Percentiles rank a stretch among this genome's conserved stretches.
These are phyloP conservation scores for Fragaria nilgerrensis DNA, from an alignment of 306 rosid species.

Conservation along the genomic window DNA sequence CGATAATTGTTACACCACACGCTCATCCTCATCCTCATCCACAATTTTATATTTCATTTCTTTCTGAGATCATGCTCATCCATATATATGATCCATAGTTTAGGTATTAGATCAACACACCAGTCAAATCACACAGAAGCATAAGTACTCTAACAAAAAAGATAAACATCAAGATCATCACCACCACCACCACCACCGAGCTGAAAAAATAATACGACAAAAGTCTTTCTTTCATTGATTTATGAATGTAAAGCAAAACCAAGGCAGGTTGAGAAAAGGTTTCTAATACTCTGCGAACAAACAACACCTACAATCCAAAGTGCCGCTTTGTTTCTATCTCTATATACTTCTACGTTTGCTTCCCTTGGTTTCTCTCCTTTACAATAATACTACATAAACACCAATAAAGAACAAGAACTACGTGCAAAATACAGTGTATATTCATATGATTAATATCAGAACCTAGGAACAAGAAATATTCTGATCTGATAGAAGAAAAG, in stretches of 20 bases:
- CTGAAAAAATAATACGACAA: not conserved
- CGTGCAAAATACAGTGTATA: slow-evolving; percentile 7
- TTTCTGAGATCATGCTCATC: not conserved
- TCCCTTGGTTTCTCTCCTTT: not conserved
- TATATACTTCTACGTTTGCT: not conserved
- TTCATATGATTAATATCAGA: not conserved
- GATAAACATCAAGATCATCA: not conserved
- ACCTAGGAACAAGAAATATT: slow-evolving; percentile 8
- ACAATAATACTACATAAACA: slow-evolving; percentile 8
- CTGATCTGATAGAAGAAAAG: slow-evolving; percentile 14
- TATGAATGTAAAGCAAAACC: not conserved
- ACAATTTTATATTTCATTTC: not conserved
- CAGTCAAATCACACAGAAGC: not conserved
- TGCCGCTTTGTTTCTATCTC: not conserved
- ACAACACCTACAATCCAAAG: slow-evolving; percentile 8
- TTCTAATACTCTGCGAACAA: slow-evolving; percentile 5
- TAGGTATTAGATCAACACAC: not conserved
- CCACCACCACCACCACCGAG: not conserved
- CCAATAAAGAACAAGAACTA: not conserved
- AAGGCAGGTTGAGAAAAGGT: not conserved
- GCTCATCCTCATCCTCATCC: not conserved
- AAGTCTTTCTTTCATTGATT: not conserved
- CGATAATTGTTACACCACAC: not conserved
- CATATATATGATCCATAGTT: not conserved
- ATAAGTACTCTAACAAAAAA: not conserved